Base-by-base conservation (phyloP, 2,329 filamentous ascomycete species). In the Colletotrichum viniferum region DNA sequence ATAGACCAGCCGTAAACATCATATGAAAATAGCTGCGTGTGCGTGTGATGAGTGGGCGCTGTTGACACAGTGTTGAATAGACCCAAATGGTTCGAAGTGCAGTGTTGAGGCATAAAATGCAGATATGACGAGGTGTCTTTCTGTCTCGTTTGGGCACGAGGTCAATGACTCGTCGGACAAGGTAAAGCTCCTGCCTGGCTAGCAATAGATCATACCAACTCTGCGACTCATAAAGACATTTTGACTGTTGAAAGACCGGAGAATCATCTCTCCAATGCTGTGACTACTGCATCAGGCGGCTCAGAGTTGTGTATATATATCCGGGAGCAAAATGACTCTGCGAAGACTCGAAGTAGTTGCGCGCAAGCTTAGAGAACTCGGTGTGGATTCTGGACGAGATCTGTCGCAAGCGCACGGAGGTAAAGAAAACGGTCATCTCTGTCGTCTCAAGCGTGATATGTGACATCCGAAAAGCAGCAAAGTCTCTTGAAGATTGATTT, bases 1-100 rank as follows among this genome's bases (percentile, higher is more conserved):
- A 84, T 0, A 88, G 73, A 0, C 86, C 87, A 4, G 86, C 86
- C 0, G 86, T 86, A 62, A 88, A 88, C 4, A 88, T 83, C 62
- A 85, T 84, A 66, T 88, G 87, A 30, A 88, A 88, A 74, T 88
- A 88, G 61, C 85, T 87, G n/a, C 86, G 80, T 0, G 87, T 88
- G 69, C 84, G 86, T 0, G 85, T 87, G 43, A 87, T 85, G 14
- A 81, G 79, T 3, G 79, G 80, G 3, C 79, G 79, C 5, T 82
- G 48, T 24, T 70, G 78, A 43, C 81, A 84, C 18, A 88, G 77
- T 6, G 77, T 76, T 5, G 82, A 82, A 74, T 88, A 88, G 0
- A 83, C 75, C 3, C 82, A 74, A 6, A 88, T 87, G 0, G 84
- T 81, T n/a, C 81, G 79, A 0, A 80, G 79, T 0, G 86, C 85